A percentile compares a stretch with the other conserved stretches of the same genome.
These are phyloP conservation scores for Apocynum venetum DNA, from an alignment of 257 asterid genomes.

Conservation along the genomic window DNA sequence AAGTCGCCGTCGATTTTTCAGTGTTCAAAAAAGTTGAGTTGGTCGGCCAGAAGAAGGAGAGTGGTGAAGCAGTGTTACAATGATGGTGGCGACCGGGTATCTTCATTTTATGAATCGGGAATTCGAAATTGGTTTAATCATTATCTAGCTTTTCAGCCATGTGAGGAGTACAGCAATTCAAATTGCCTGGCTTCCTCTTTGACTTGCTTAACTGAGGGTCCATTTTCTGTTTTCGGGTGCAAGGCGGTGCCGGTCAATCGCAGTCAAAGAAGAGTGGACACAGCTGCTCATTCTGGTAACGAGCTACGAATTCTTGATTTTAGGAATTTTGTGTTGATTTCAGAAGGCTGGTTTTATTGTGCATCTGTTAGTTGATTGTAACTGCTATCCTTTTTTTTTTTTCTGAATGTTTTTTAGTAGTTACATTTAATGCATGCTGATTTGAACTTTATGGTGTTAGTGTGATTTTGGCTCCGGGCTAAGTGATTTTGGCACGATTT, in stretches of 20 bases:
- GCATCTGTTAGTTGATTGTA: background rate
- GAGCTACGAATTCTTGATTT: background rate
- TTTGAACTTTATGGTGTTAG: background rate
- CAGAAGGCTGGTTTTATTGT: background rate
- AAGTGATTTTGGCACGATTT: background rate
- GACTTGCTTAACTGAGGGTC: conserved; percentile 23
- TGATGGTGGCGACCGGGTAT: conserved; percentile 22
- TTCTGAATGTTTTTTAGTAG: background rate
- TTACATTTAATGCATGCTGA: background rate
- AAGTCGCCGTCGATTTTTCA: background rate
- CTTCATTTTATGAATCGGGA: conserved; percentile 22
- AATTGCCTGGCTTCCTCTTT: conserved; percentile 22
- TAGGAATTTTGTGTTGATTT: background rate
- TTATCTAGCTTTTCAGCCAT: conserved; percentile 30
- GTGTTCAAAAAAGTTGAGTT: conserved; percentile 23
- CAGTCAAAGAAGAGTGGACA: conserved; percentile 19
- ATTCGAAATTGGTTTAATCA: conserved; percentile 23
- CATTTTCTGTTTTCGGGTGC: conserved; percentile 24
- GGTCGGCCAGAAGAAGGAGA: conserved; percentile 21
- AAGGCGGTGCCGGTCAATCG: conserved; percentile 19
- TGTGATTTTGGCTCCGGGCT: background rate
- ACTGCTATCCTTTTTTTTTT: background rate
- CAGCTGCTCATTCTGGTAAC: conserved; percentile 29
- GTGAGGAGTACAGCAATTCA: conserved; percentile 26
- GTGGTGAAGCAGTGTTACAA: conserved; percentile 15